Conservation (phyloP, 306 rosid genomes). For the Cucurbita moschata region DNA sequence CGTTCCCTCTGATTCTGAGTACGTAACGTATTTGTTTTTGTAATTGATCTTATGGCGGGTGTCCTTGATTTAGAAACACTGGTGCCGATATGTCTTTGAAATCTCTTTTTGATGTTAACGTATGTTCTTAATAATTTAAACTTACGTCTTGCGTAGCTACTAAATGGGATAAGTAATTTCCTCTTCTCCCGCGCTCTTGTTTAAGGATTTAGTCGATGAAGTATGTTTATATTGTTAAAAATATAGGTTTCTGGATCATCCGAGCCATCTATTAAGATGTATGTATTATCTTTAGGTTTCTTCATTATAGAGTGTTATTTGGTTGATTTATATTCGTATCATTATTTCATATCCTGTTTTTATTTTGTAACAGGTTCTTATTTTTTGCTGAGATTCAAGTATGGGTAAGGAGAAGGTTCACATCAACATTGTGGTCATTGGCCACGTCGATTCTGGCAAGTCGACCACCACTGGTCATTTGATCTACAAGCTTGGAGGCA, state of each 20-base stretch:
- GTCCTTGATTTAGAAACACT: neutral
- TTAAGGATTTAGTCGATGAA: neutral
- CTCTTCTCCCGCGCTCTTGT: too few relatives aligned
- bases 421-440: constrained; percentile 85
- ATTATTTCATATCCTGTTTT: neutral
- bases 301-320: too few relatives aligned
- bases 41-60: too few relatives aligned
- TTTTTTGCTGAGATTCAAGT: neutral
- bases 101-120: neutral
- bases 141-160: neutral
- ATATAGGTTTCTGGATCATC: neutral
- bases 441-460: constrained; percentile 91
- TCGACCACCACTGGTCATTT: constrained; percentile 82
- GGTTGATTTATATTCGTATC: too few relatives aligned
- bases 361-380: neutral
- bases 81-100: neutral
- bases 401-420: constrained; percentile 88
- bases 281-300: neutral
- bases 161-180: neutral
- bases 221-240: neutral
- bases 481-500: constrained; percentile 90
- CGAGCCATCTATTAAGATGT: neutral
- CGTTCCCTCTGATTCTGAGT: neutral
- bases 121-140: neutral
- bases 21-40: too few relatives aligned